Base-by-base conservation (phyloP, 768 basidiomycete genomes). In the Exsudoporus frostii region DNA sequence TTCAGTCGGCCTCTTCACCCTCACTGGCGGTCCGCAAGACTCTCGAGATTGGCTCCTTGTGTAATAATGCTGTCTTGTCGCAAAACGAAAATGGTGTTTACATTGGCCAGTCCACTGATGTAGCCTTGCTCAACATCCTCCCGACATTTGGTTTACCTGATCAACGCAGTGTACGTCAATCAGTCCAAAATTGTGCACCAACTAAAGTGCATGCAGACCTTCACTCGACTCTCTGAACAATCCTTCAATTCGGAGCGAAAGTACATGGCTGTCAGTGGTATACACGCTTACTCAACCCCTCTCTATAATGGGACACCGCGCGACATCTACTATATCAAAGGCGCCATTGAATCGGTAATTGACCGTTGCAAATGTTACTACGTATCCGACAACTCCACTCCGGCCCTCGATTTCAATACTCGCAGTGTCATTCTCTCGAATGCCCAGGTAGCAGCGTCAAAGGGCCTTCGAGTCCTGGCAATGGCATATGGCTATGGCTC, bases 221-320 rank as follows among this genome's bases (percentile, higher is more conserved):
- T 92, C 66, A 81, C 77, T 46, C 83, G 89, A 24, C 69, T 79
- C n/a, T 80, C 80, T 10, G 95, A 98, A 66, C 80, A 84, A 43
- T 85, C 95, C 0, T 98, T 98, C 80, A 92, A 81, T 69, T 98
- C 96, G 17, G 95, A 98, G 56, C 81, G 84, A 53, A 98, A 98
- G 70, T 92, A 80, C 69, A 97, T 98, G 91, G 89, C 89, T 14
- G 84, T 98, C 55, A 86, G 85, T 46, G 95, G 95, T 11, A 69
- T 81, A 10, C 83, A 91, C 63, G 39, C 64, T 7, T 45, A 71
- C 14, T 62, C 74, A 45, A 62, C 61, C 20, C 58, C 65, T 7
- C 43, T 60, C 17, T 68, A 66, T 39, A 65, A 61, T 25, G 59
- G 71, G 11, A 67, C 71, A 17, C 64, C 75, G 7, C 78, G 84